Percentiles rank a stretch among this genome's conserved stretches.
These are phyloP conservation scores for Plantago major DNA, from an alignment of 257 asterid species.

Conservation along the genomic window DNA sequence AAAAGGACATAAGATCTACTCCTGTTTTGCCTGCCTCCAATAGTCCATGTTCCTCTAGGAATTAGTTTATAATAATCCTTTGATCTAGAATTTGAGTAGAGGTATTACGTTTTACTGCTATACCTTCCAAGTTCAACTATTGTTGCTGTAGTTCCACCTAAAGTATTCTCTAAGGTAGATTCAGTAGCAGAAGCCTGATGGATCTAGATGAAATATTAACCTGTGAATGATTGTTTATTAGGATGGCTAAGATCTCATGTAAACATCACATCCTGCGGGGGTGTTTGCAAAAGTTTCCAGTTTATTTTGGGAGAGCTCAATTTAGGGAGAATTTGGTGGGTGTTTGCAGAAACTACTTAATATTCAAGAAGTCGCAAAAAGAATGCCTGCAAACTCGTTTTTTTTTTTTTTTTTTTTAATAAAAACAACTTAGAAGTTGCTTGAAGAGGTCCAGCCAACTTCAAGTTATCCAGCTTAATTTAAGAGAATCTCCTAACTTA, in stretches of 20 bases:
- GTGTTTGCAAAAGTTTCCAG: not conserved
- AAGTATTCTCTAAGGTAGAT: not conserved
- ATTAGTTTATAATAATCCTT: not conserved
- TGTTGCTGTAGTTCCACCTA: not conserved
- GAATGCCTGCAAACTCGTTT: too few relatives aligned
- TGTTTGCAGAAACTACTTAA: too few relatives aligned
- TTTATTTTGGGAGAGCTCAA: too few relatives aligned
- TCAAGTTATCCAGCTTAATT: too few relatives aligned
- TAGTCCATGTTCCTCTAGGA: not conserved
- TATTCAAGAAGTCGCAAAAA: too few relatives aligned
- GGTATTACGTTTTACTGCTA: not conserved
- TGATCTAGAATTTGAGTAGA: not conserved
- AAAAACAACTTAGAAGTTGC: too few relatives aligned
- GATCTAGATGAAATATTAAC: not conserved
- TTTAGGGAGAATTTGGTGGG: too few relatives aligned
- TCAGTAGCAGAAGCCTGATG: not conserved
- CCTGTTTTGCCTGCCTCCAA: too few relatives aligned
- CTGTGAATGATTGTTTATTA: not conserved
- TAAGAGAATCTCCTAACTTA: too few relatives aligned
- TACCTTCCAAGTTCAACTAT: not conserved
- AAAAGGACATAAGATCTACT: too few relatives aligned
- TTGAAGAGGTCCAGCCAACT: too few relatives aligned
- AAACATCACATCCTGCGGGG: not conserved
- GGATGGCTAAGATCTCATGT: not conserved
- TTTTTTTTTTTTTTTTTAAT: too few relatives aligned